Percentiles rank a stretch among this genome's conserved stretches.
phyloP scores from a whole-genome alignment of 2,329 filamentous ascomycete genomes.

The Colletotrichum tofieldiae region DNA sequence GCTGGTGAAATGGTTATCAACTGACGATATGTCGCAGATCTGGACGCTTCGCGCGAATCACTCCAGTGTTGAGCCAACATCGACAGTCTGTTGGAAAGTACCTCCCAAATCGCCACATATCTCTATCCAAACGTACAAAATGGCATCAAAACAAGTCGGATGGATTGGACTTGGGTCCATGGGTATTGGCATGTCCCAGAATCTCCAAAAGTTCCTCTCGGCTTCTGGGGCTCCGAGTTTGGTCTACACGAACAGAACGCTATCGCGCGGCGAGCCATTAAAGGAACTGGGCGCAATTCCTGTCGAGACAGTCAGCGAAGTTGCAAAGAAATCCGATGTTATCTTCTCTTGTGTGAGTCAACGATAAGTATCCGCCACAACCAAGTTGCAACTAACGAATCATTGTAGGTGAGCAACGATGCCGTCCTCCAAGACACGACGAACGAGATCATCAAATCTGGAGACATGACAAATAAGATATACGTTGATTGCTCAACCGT shows the following conservation, averaged over 20 bases:
- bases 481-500: conserved; percentile 49
- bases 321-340: conserved; percentile 55
- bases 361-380: conserved; percentile 37
- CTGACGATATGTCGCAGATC: background rate
- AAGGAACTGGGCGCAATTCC: conserved; percentile 53
- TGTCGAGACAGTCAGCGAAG: conserved; percentile 52
- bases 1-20: background rate
- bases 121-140: background rate
- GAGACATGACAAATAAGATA: conserved; percentile 51
- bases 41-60: background rate
- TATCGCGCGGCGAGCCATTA: conserved; percentile 50
- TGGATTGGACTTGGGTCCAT: conserved; percentile 58
- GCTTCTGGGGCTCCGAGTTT: conserved; percentile 67
- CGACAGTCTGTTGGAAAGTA: background rate
- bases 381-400: background rate
- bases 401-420: conserved; percentile 50
- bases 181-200: conserved; percentile 56
- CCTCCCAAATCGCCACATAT: no score
- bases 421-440: conserved; percentile 11
- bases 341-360: conserved; percentile 58
- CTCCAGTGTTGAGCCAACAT: no score
- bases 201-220: conserved; percentile 66
- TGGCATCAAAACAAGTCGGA: conserved; percentile 27
- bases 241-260: conserved; percentile 70
- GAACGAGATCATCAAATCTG: conserved; percentile 40